Evolutionary conservation across 129 eudicot species (phyloP).

Genomic region (Ambrosia artemisiifolia): DNA sequence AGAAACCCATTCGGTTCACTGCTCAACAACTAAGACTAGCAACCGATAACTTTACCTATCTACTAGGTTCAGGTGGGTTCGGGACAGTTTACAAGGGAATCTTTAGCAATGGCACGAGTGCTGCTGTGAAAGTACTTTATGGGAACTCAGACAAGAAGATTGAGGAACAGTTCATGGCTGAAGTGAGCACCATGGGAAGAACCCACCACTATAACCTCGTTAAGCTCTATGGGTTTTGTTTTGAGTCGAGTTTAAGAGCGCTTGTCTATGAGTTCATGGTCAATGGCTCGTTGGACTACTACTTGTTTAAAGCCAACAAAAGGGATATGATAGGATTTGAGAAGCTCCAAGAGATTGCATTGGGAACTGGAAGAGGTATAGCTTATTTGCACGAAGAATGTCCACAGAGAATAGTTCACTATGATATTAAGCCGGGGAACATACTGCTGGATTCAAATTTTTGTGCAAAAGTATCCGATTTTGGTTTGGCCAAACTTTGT

Average conservation of each 20-base stretch:
- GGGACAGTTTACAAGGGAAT: constrained; percentile 37
- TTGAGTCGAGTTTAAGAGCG: constrained; percentile 22
- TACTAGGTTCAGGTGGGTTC: constrained; percentile 31
- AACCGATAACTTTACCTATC: constrained; percentile 15
- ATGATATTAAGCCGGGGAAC: constrained; percentile 39
- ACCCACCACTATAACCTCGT: constrained; percentile 35
- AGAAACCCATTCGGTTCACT: constrained; percentile 34
- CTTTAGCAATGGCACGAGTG: constrained; percentile 1
- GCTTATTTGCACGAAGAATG: constrained; percentile 38
- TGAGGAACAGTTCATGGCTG: constrained; percentile 39
- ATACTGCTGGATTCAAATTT: constrained; percentile 27
- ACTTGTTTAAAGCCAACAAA: constrained; percentile 17
- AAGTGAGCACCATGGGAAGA: constrained; percentile 41
- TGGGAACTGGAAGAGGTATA: constrained; percentile 30
- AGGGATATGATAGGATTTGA: constrained; percentile 12
- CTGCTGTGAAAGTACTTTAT: constrained; percentile 33
- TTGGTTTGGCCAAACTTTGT: constrained; percentile 39
- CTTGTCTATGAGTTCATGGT: constrained; percentile 36
- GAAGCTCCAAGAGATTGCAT: constrained; percentile 27
- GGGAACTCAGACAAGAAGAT: constrained; percentile 15
- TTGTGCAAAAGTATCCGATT: constrained; percentile 34
- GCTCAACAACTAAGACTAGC: constrained; percentile 26
- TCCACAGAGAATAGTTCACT: constrained; percentile 32
- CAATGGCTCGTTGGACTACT: constrained; percentile 31
- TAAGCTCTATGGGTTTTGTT: constrained; percentile 36